phyloP scores from a whole-genome alignment of 345 rosid genomes.

The Arabis hirsuta region DNA sequence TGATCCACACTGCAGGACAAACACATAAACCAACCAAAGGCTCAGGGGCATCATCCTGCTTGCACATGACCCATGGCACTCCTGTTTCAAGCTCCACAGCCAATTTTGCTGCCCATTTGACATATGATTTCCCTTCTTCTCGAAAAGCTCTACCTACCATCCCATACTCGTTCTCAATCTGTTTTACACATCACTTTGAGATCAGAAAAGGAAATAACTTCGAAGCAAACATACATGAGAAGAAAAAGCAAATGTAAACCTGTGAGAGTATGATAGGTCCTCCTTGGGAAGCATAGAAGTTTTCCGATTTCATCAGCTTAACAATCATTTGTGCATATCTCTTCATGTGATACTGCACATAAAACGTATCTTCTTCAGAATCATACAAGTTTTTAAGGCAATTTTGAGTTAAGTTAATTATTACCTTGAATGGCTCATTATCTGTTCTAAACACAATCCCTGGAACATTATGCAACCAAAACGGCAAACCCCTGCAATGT shows the following conservation, averaged over 20 bases:
- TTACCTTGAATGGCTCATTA: constrained; percentile 83
- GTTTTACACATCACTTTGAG: neutral
- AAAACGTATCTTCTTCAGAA: neutral
- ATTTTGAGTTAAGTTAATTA: neutral
- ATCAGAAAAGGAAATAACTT: neutral
- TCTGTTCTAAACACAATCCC: constrained; percentile 76
- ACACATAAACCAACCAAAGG: constrained; percentile 63
- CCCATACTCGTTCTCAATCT: constrained; percentile 88
- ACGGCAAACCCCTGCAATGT: constrained; percentile 70
- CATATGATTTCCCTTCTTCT: constrained; percentile 62
- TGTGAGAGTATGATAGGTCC: constrained; percentile 90
- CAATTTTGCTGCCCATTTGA: constrained; percentile 77
- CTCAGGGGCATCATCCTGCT: constrained; percentile 84
- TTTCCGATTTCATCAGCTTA: constrained; percentile 68
- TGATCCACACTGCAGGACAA: constrained; percentile 8
- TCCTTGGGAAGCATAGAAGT: constrained; percentile 80
- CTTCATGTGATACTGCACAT: constrained; percentile 64
- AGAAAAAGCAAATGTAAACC: constrained; percentile 43
- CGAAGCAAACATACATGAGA: constrained; percentile 13
- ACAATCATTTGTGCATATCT: constrained; percentile 60
- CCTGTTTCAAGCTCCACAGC: constrained; percentile 75
- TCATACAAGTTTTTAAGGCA: neutral
- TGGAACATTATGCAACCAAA: constrained; percentile 76
- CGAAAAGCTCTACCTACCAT: constrained; percentile 56
- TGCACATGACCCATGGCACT: constrained; percentile 95